These are phyloP conservation scores for Ascochyta lentis DNA, from an alignment of 2,329 filamentous ascomycete genomes.

Conservation along the genomic window DNA sequence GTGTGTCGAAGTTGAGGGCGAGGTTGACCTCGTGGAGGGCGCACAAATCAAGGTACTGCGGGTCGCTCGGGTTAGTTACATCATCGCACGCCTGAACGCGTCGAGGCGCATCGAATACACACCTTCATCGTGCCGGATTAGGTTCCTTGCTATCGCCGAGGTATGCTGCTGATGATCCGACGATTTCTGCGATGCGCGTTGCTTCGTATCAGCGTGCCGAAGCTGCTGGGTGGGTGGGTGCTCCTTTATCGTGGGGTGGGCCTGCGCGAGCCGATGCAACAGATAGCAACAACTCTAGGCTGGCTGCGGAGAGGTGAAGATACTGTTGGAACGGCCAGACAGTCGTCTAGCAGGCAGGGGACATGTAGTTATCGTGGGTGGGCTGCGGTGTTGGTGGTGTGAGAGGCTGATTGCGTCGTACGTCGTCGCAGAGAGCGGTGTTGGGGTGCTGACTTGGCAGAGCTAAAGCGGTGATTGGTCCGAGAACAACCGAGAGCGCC, in stretches of 20 bases:
- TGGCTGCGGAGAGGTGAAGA: conserved; percentile 50
- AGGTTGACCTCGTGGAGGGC: conserved; percentile 91
- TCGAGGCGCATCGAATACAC: conserved; percentile 25
- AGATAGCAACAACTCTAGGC: conserved; percentile 49
- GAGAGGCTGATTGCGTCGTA: conserved; percentile 29
- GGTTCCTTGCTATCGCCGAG: conserved; percentile 1
- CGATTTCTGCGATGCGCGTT: neutral
- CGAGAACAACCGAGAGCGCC: conserved; percentile 16
- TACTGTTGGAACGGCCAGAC: conserved; percentile 49
- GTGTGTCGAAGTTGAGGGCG: conserved; percentile 93
- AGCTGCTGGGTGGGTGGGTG: conserved; percentile 29
- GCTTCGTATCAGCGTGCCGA: conserved; percentile 26
- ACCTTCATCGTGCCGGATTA: conserved; percentile 48
- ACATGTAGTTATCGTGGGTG: conserved; percentile 32
- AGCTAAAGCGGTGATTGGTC: conserved; percentile 38
- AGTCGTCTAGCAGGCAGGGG: conserved; percentile 47
- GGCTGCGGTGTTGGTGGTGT: conserved; percentile 28
- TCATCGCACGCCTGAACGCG: conserved; percentile 21
- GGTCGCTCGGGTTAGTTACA: conserved; percentile 37
- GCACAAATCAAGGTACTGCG: conserved; percentile 86
- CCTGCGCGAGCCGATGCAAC: conserved; percentile 48
- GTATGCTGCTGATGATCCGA: conserved; percentile 15
- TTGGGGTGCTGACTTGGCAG: conserved; percentile 32
- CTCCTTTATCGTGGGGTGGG: conserved; percentile 41
- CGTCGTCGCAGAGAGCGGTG: conserved; percentile 22